A percentile compares a stretch with the other conserved stretches of the same genome.
phyloP scores from a whole-genome alignment of 2,329 filamentous ascomycete genomes.

The Ceratocystis smalleyi region DNA sequence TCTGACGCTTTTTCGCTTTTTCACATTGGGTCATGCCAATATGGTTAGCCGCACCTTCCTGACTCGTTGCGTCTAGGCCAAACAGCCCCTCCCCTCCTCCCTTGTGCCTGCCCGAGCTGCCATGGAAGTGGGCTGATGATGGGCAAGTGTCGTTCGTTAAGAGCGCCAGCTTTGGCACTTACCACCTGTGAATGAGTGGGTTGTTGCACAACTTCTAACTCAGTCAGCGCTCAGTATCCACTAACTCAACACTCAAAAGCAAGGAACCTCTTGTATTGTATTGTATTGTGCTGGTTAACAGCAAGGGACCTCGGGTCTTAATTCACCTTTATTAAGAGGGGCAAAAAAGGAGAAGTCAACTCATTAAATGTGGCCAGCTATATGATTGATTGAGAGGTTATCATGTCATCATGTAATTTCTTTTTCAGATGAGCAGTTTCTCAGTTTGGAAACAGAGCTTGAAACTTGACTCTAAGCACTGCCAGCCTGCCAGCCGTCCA shows the following conservation, averaged over 20 bases:
- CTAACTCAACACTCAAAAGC: not conserved
- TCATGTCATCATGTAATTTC: not conserved
- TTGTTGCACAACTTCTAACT: not conserved
- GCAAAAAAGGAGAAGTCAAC: not conserved
- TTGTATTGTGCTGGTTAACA: too few relatives aligned
- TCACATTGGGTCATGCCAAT: not conserved
- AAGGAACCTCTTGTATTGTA: too few relatives aligned
- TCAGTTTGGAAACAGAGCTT: not conserved
- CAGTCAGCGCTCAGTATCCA: not conserved
- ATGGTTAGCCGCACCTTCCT: not conserved
- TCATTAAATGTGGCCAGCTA: too few relatives aligned
- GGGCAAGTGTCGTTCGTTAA: constrained; percentile 16
- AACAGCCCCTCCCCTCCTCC: not conserved
- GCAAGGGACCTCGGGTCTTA: not conserved
- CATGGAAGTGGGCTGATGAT: constrained; percentile 16
- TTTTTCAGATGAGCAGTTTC: not conserved
- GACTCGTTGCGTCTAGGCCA: constrained; percentile 1
- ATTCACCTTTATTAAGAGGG: too few relatives aligned
- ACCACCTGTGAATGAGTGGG: not conserved
- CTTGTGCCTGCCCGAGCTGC: constrained; percentile 7
- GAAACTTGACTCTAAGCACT: too few relatives aligned
- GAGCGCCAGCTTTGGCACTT: constrained; percentile 3
- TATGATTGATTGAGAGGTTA: not conserved
- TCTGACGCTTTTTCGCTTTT: not conserved
- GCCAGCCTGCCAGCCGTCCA: too few relatives aligned